Base-by-base conservation (phyloP, 192 early-diverging fungal genomes). In the Backusella macrospora region DNA sequence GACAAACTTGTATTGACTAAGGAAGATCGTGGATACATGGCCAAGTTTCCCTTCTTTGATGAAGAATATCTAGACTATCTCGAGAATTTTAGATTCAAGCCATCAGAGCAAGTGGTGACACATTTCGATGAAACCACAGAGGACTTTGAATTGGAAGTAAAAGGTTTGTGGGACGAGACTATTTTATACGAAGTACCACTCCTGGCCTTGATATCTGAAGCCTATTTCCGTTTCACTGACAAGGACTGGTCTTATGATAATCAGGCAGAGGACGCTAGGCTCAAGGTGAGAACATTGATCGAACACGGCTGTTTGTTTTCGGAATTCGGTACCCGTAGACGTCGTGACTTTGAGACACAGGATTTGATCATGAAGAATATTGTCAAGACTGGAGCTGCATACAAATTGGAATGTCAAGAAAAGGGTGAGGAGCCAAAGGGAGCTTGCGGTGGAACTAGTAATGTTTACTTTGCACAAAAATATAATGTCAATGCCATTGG, bases 181-280 rank as follows among this genome's bases (percentile, higher is more conserved):
- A 94, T 94, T 45, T 83, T 94, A 12, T 94, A 94, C 70, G 93
- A 94, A 73, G 90, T 94, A 3, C 84, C 88, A 2, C 45, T 94
- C 43, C 66, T 94, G 23, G 86, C 91, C 0, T 82, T 94, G 5
- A 76, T 94, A 12, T 90, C 89, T 0, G 92, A 93, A 73, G 80
- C 89, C 7, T 92, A 90, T 49, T 93, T 90, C 76, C 81, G 80
- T 1, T 86, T 83, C 64, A 86, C 90, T 4, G 92, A 94, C 69
- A 82, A 73, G 8, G 89, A 92, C 73, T 94, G 93, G 93, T 76
- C 77, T 48, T 83, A 89, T 59, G 79, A 78, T 0, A 87, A 87
- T 15, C 92, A 94, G 71, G 68, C 73, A 5, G 90, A 91, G 63
- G 65, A 73, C 0, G 87, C 86, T 5, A 23, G 62, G 1, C 64